Conservation (phyloP, 2,329 filamentous ascomycete species). For the Pestalotiopsis sp. region DNA sequence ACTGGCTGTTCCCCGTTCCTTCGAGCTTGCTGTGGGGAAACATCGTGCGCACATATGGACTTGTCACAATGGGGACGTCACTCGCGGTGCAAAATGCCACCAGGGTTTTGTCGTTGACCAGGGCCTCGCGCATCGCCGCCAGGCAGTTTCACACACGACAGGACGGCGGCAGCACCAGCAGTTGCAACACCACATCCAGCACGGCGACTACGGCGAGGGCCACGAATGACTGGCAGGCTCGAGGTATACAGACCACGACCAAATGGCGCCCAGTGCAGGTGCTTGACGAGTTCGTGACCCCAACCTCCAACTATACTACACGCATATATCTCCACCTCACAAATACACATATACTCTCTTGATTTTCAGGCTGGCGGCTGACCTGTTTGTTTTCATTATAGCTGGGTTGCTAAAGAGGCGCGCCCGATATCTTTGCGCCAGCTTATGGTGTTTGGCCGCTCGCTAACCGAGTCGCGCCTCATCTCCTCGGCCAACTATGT, state of each 20-base stretch:
- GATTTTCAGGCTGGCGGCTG: not conserved
- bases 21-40: not conserved
- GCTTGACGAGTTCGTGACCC: conserved; percentile 60
- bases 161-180: not conserved
- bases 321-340: not conserved
- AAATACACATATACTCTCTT: not conserved
- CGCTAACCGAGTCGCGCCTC: conserved; percentile 84
- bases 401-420: conserved; percentile 91
- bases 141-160: conserved; percentile 1
- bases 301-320: not conserved
- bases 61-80: conserved; percentile 44
- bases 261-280: conserved; percentile 67
- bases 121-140: conserved; percentile 15
- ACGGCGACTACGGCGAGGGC: not conserved
- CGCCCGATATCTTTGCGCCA: conserved; percentile 95
- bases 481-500: conserved; percentile 98
- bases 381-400: conserved; percentile 35
- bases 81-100: conserved; percentile 47
- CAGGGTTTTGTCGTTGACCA: conserved; percentile 33
- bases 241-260: conserved; percentile 31
- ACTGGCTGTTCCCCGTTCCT: not conserved
- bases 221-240: not conserved
- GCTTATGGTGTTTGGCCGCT: conserved; percentile 95
- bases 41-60: conserved; percentile 27
- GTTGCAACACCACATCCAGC: conserved; percentile 14